These are phyloP conservation scores for Ganoderma leucocontextum DNA, from an alignment of 1,284 basidiomycete species.

Conservation along the genomic window DNA sequence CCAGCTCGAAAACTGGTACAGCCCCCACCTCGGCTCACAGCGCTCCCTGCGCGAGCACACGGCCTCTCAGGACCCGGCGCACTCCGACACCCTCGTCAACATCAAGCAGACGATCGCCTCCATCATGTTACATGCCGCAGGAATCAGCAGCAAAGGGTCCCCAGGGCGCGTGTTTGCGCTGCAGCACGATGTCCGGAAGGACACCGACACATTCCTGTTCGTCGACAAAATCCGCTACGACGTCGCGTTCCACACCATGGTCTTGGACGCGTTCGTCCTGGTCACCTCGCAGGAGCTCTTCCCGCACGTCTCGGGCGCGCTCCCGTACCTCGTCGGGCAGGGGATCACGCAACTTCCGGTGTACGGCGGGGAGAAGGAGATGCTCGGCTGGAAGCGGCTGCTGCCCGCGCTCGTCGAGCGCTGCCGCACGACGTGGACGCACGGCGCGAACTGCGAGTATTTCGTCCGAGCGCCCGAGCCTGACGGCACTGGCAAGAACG, in stretches of 20 bases:
- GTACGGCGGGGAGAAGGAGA: slow-evolving; percentile 41
- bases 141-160: slow-evolving; percentile 28
- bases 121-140: slow-evolving; percentile 40
- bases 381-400: slow-evolving; percentile 54
- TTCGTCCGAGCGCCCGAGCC: slow-evolving; percentile 31
- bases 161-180: slow-evolving; percentile 42
- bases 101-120: slow-evolving; percentile 45
- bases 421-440: slow-evolving; percentile 57
- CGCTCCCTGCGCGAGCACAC: slow-evolving; percentile 44
- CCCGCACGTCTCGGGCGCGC: slow-evolving; percentile 15
- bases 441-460: slow-evolving; percentile 56
- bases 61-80: slow-evolving; percentile 23
- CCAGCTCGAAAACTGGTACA: slow-evolving; percentile 41
- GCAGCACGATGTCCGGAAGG: slow-evolving; percentile 34
- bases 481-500: no score
- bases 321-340: slow-evolving; percentile 17
- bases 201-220: slow-evolving; percentile 48
- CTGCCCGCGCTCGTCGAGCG: slow-evolving; percentile 58
- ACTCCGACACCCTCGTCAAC: slow-evolving; percentile 38
- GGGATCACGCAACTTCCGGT: slow-evolving; percentile 30
- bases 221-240: slow-evolving; percentile 54
- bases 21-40: slow-evolving; percentile 41
- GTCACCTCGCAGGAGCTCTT: slow-evolving; percentile 43
- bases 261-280: slow-evolving; percentile 54
- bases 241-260: slow-evolving; percentile 50